Percentiles rank a stretch among this genome's conserved stretches.
These are phyloP conservation scores for Metarhizium robertsii DNA, from an alignment of 2,329 filamentous ascomycete genomes.

Conservation along the genomic window DNA sequence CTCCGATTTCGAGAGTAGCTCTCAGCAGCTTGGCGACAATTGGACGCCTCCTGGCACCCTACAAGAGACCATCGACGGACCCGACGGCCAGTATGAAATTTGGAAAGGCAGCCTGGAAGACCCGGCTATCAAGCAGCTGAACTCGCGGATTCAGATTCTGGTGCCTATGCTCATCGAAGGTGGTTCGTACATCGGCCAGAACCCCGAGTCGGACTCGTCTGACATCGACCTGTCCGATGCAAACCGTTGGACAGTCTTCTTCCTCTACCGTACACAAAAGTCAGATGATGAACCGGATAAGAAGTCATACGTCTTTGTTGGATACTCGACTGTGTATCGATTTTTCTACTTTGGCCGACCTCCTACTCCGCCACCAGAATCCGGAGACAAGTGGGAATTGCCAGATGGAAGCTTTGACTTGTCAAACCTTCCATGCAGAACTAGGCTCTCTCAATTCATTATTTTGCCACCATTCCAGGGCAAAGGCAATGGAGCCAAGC, in stretches of 20 bases:
- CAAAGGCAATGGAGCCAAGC: slow-evolving; percentile 65
- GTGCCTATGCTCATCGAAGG: slow-evolving; percentile 88
- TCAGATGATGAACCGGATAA: slow-evolving; percentile 28
- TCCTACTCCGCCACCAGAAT: slow-evolving; percentile 32
- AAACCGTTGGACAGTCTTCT: slow-evolving; percentile 85
- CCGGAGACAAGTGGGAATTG: slow-evolving; percentile 33
- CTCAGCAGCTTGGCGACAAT: slow-evolving; percentile 34
- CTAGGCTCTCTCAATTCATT: slow-evolving; percentile 87
- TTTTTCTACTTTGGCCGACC: slow-evolving; percentile 57
- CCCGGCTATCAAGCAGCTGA: slow-evolving; percentile 56
- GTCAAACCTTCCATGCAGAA: slow-evolving; percentile 60
- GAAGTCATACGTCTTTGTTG: slow-evolving; percentile 69
- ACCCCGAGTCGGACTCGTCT: slow-evolving; percentile 41
- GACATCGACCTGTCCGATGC: slow-evolving; percentile 62
- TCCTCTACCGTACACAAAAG: slow-evolving; percentile 63
- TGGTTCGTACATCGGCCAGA: slow-evolving; percentile 59
- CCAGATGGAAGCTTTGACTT: slow-evolving; percentile 37
- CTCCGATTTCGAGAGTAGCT: slow-evolving; percentile 50
- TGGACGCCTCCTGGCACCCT: slow-evolving; percentile 70
- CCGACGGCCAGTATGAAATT: slow-evolving; percentile 65
- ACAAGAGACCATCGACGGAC: slow-evolving; percentile 51
- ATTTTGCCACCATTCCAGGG: slow-evolving; percentile 82
- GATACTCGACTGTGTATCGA: slow-evolving; percentile 84
- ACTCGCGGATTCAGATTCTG: slow-evolving; percentile 75
- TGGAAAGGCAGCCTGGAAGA: slow-evolving; percentile 73